These are phyloP conservation scores for Pythium periplocum DNA, from an alignment of 352 stramenopile species.

Conservation along the genomic window DNA sequence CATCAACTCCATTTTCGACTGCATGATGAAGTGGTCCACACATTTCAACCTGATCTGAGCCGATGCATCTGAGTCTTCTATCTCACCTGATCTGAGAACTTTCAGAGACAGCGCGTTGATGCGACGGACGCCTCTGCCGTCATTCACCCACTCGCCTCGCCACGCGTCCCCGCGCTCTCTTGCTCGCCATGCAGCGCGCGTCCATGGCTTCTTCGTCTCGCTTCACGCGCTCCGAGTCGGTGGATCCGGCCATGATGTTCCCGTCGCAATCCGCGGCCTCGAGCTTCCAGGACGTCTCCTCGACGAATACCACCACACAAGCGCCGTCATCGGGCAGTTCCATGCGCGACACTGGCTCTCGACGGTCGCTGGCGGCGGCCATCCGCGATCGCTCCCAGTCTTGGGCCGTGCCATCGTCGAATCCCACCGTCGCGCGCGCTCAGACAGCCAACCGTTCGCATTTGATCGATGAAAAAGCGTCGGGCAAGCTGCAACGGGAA, in stretches of 20 bases:
- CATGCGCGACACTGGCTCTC: too few species aligned
- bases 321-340: too few species aligned
- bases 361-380: conserved; percentile 9
- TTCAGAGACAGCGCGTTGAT: too few species aligned
- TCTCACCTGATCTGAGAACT: neutral
- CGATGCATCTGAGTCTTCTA: neutral
- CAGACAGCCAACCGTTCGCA: conserved; percentile 17
- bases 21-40: neutral
- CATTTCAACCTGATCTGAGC: neutral
- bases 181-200: neutral
- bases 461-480: conserved; percentile 51
- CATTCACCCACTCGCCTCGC: neutral
- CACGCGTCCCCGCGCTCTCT: neutral
- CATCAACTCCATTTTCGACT: neutral
- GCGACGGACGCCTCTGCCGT: neutral
- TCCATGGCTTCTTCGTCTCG: too few species aligned
- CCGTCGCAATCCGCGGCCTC: too few species aligned
- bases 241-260: too few species aligned
- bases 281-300: too few species aligned
- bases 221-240: too few species aligned
- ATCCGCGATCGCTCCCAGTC: conserved; percentile 58
- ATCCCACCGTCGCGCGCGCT: conserved; percentile 18
- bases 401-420: conserved; percentile 27
- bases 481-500: conserved; percentile 53
- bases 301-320: too few species aligned